Base-by-base conservation (phyloP, 805 yeast species). In the Torulaspora delbrueckii region DNA sequence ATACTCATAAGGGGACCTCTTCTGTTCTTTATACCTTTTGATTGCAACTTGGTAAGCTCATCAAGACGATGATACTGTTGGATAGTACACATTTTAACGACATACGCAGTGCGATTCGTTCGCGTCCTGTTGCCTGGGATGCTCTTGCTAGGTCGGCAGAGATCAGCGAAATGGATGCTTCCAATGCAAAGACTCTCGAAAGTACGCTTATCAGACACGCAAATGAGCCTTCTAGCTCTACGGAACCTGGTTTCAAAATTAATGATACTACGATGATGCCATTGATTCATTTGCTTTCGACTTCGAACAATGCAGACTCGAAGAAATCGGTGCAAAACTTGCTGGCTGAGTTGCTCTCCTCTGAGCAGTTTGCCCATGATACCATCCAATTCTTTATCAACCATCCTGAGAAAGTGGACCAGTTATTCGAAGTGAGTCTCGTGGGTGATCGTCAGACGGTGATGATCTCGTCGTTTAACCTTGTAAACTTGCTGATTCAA, bases 41-140 rank as follows among this genome's bases (percentile, higher is more conserved):
- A 6, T 12, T 27, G 31, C 31, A 27, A 27, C 31, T 9, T 35
- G 12, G 30, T 8, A 35, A 10, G n/a, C 19, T 25, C 38, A 35
- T 24, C 19, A 32, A 23, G 22, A 12, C 44, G 25, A 49, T 49
- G 50, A 59, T 65, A 42, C 54, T 65, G 43, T 67, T 85, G 56
- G 90, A 86, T 52, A 83, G 87, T 63, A 75, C 75, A 26, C 80
- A 76, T 56, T 72, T 86, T 59, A 74, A 75, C 47, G 90, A 83
- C 56, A 75, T 82, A 43, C 74, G 83, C 55, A 72, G 75, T 53
- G 79, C 79, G 50, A 81, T 88, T 52, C 74, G 93, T 57, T 82
- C 86, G 49, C 78, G 93, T 53, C 81, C 90, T 26, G 78, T 89
- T 45, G 95, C 95, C 26, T 90, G 97, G 97, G 95, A 86, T 59